These are phyloP conservation scores for Apiotrichum sp. DNA, from an alignment of 1,284 basidiomycete genomes.

Conservation along the genomic window DNA sequence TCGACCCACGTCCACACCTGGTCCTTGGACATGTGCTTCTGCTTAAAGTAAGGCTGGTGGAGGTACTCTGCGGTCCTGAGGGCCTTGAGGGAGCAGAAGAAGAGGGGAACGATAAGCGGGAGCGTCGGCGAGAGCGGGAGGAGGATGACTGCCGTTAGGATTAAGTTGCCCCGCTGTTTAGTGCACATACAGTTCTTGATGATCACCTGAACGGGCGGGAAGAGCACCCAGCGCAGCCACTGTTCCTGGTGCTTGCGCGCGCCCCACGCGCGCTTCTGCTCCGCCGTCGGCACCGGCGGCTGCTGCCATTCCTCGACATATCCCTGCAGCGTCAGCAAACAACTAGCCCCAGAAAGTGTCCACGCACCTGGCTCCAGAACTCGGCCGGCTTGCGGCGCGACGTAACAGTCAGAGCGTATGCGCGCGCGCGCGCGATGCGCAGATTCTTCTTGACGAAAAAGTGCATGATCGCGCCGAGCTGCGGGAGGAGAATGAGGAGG, in stretches of 20 bases:
- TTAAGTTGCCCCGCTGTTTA: not conserved
- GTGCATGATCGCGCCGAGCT: conserved; percentile 63
- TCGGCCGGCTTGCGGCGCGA: conserved; percentile 69
- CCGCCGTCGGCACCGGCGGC: conserved; percentile 53
- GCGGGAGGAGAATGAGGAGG: conserved; percentile 62
- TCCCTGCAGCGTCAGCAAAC: conserved; percentile 42
- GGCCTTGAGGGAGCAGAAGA: conserved; percentile 62
- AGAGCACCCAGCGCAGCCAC: conserved; percentile 47
- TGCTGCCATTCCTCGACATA: conserved; percentile 81
- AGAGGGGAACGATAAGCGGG: conserved; percentile 62
- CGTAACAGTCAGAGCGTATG: conserved; percentile 64
- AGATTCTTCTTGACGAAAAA: conserved; percentile 77
- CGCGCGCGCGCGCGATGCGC: conserved; percentile 65
- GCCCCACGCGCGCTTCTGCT: conserved; percentile 19
- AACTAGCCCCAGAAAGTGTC: too few species aligned
- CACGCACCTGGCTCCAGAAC: conserved; percentile 59
- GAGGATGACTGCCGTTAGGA: conserved; percentile 54
- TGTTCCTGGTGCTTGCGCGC: conserved; percentile 25
- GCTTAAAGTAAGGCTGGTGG: conserved; percentile 69
- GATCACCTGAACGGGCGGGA: conserved; percentile 54
- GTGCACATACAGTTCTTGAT: conserved; percentile 51
- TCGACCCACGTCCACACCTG: conserved; percentile 70
- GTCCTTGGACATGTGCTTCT: conserved; percentile 67
- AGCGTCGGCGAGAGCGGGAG: conserved; percentile 60
- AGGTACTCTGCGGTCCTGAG: conserved; percentile 63